Percentiles rank a stretch among this genome's conserved stretches.
Evolutionary conservation across 495 filamentous ascomycete genomes (phyloP).

Genomic region (Daldinia childiae): DNA sequence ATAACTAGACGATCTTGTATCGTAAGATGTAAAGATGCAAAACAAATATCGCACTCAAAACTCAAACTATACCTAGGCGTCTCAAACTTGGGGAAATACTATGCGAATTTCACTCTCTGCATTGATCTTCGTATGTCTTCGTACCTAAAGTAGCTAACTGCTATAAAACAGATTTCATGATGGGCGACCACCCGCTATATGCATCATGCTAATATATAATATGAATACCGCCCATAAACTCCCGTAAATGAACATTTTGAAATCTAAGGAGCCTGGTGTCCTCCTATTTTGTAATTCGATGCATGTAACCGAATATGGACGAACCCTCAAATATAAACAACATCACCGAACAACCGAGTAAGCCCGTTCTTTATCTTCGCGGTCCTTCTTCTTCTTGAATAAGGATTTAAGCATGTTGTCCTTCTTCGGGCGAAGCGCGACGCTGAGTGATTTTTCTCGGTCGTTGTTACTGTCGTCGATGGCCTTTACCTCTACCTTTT

Average conservation of each 20-base stretch:
- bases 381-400: constrained; percentile 62
- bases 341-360: constrained; percentile 36
- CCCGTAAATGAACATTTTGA: constrained; percentile 18
- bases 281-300: constrained; percentile 24
- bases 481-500: constrained; percentile 42
- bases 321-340: constrained; percentile 1
- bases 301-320: constrained; percentile 15
- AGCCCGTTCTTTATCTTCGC: constrained; percentile 46
- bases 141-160: background rate
- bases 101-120: too few species aligned
- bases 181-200: constrained; percentile 22
- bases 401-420: constrained; percentile 61
- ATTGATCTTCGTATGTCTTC: constrained; percentile 1
- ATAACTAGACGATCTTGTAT: too few species aligned
- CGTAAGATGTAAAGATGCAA: too few species aligned
- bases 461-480: constrained; percentile 48
- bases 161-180: constrained; percentile 23
- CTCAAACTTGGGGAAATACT: too few species aligned
- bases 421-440: constrained; percentile 51
- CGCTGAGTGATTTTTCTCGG: constrained; percentile 46
- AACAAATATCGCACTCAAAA: too few species aligned
- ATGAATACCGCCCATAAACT: constrained; percentile 21
- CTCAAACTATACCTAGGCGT: too few species aligned
- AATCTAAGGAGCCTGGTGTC: constrained; percentile 26
- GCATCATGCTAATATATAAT: constrained; percentile 18